Percentiles rank a stretch among this genome's conserved stretches.
phyloP scores from a whole-genome alignment of 371 early-diverging fungal genomes.

The Zychaea mexicana region DNA sequence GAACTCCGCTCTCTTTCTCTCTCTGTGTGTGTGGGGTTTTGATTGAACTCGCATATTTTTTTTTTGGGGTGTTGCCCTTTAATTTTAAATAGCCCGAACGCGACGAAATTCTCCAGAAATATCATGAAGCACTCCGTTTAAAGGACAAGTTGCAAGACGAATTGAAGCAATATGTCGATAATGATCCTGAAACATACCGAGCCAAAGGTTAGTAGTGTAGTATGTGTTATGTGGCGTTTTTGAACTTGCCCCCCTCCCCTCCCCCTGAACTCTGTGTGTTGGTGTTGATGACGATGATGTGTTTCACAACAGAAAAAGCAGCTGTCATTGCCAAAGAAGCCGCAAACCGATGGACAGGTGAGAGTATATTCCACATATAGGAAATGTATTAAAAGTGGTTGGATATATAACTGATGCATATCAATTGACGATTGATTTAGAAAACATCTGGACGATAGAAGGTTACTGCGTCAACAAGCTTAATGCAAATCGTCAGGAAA shows the following conservation, averaged over 20 bases:
- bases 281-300: too few species aligned
- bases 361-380: too few species aligned
- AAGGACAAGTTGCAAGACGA: conserved; percentile 40
- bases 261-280: background rate
- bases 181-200: conserved; percentile 75
- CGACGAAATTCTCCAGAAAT: conserved; percentile 40
- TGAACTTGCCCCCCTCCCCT: background rate
- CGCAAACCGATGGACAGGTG: conserved; percentile 90
- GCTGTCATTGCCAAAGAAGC: conserved; percentile 68
- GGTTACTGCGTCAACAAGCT: conserved; percentile 82
- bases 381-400: background rate
- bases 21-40: background rate
- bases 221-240: background rate
- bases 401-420: background rate
- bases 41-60: background rate
- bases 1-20: too few species aligned
- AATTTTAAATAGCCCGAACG: conserved; percentile 51
- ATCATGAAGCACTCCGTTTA: conserved; percentile 51
- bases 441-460: conserved; percentile 90
- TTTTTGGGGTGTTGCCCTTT: too few species aligned
- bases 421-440: conserved; percentile 31
- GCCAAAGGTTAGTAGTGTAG: conserved; percentile 57
- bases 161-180: conserved; percentile 70
- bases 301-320: conserved; percentile 51
- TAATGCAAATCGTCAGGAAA: conserved; percentile 67